Evolutionary conservation across 2,329 filamentous ascomycete genomes (phyloP).

Genomic region (Alternaria dauci): DNA sequence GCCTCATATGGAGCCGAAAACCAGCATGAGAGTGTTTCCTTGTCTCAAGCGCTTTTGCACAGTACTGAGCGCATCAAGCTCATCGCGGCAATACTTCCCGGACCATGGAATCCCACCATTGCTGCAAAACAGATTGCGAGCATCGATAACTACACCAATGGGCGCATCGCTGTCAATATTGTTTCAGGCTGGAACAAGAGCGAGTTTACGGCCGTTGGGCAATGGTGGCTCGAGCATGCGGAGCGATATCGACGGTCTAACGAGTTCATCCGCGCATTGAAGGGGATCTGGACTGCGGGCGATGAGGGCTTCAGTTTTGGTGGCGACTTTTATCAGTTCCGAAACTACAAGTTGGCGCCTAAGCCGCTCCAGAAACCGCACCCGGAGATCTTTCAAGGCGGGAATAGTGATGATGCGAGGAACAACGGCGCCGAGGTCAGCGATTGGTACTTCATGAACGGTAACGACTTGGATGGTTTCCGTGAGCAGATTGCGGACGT

Average conservation of each 20-base stretch:
- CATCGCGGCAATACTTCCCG: slow-evolving; percentile 61
- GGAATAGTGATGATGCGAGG: slow-evolving; percentile 61
- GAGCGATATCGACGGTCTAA: slow-evolving; percentile 60
- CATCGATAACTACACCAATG: slow-evolving; percentile 62
- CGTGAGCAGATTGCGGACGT: slow-evolving; percentile 61
- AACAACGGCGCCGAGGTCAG: slow-evolving; percentile 59
- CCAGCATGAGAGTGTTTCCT: slow-evolving; percentile 63
- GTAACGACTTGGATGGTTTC: slow-evolving; percentile 64
- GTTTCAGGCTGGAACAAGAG: slow-evolving; percentile 65
- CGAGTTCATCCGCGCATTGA: slow-evolving; percentile 63
- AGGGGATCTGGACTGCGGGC: slow-evolving; percentile 60
- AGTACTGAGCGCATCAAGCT: slow-evolving; percentile 60
- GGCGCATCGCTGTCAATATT: slow-evolving; percentile 62
- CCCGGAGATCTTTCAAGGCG: slow-evolving; percentile 63
- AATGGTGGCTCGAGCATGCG: slow-evolving; percentile 65
- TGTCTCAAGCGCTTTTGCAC: slow-evolving; percentile 60
- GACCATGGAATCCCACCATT: slow-evolving; percentile 51
- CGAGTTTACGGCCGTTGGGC: slow-evolving; percentile 61
- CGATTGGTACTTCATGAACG: slow-evolving; percentile 66
- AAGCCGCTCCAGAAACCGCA: slow-evolving; percentile 61
- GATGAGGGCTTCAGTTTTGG: slow-evolving; percentile 59
- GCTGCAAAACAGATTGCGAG: slow-evolving; percentile 64
- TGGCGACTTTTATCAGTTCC: slow-evolving; percentile 64
- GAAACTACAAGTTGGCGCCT: slow-evolving; percentile 60
- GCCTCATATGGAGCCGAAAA: slow-evolving; percentile 59